A percentile compares a stretch with the other conserved stretches of the same genome.
These are phyloP conservation scores for Hymenoscyphus fructigenus DNA, from an alignment of 2,329 filamentous ascomycete species.

Conservation along the genomic window DNA sequence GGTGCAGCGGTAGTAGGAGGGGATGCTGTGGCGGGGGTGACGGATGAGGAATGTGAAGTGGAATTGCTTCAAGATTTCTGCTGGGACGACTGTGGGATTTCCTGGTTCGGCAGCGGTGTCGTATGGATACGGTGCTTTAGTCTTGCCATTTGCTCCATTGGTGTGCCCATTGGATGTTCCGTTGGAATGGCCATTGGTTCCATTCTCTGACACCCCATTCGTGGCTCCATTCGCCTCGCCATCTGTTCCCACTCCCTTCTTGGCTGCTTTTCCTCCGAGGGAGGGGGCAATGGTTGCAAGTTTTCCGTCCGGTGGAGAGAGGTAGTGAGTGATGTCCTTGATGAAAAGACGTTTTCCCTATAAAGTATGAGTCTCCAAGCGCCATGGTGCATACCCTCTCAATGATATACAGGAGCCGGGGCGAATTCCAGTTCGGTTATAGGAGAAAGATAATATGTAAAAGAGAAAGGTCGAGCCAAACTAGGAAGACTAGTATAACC, in stretches of 20 bases:
- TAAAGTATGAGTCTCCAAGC: constrained; percentile 42
- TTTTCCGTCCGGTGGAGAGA: constrained; percentile 72
- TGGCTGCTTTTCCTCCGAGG: constrained; percentile 44
- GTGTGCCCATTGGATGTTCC: constrained; percentile 32
- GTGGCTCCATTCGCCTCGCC: constrained; percentile 29
- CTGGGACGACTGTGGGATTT: constrained; percentile 85
- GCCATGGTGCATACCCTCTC: background rate
- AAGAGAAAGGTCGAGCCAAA: background rate
- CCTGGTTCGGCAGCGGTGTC: constrained; percentile 57
- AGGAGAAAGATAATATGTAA: background rate
- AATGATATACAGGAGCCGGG: background rate
- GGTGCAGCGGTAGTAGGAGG: constrained; percentile 92
- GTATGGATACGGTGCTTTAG: constrained; percentile 55
- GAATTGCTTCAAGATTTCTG: constrained; percentile 71
- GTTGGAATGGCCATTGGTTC: constrained; percentile 35
- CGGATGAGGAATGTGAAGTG: constrained; percentile 97
- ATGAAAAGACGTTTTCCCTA: constrained; percentile 93
- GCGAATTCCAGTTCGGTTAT: background rate
- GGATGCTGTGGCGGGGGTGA: constrained; percentile 87
- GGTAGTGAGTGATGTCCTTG: constrained; percentile 96
- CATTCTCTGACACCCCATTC: constrained; percentile 28
- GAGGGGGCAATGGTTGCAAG: constrained; percentile 74
- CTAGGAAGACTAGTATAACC: constrained; percentile 8
- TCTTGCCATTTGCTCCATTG: constrained; percentile 31
- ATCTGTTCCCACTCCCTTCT: constrained; percentile 36